These are phyloP conservation scores for Coniferiporia weirii DNA, from an alignment of 1,284 basidiomycete species.

Conservation along the genomic window DNA sequence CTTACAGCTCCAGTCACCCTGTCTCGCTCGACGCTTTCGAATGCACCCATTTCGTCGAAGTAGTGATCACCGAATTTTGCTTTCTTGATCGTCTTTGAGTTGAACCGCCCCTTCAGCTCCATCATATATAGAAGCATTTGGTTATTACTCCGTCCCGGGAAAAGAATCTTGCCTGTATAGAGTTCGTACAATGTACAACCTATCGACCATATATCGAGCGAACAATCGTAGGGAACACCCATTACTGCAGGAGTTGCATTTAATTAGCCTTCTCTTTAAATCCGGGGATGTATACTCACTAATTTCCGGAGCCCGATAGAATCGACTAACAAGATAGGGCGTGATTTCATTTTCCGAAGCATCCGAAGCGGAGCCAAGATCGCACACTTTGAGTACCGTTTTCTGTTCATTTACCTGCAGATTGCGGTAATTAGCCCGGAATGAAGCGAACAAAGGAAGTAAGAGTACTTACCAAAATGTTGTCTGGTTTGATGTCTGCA, in stretches of 20 bases:
- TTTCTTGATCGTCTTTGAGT: constrained; percentile 91
- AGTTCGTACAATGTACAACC: constrained; percentile 98
- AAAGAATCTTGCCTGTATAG: constrained; percentile 97
- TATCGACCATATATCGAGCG: constrained; percentile 95
- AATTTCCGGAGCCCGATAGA: constrained; percentile 98
- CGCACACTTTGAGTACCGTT: constrained; percentile 90
- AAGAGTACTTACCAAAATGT: constrained; percentile 69
- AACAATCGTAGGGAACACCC: constrained; percentile 89
- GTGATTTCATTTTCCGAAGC: constrained; percentile 95
- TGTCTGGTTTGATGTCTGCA: constrained; percentile 97
- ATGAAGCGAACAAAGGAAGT: constrained; percentile 8
- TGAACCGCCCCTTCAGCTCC: constrained; percentile 94
- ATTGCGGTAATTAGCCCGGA: not conserved
- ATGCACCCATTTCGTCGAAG: constrained; percentile 88
- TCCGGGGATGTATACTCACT: constrained; percentile 51
- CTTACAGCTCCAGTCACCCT: constrained; percentile 77
- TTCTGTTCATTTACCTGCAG: constrained; percentile 90
- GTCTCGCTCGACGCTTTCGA: constrained; percentile 77
- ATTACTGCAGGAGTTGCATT: constrained; percentile 58
- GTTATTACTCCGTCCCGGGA: constrained; percentile 95
- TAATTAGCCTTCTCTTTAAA: not conserved
- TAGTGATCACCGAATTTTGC: constrained; percentile 88
- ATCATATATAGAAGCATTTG: constrained; percentile 97
- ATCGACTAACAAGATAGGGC: constrained; percentile 95
- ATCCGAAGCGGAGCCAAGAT: constrained; percentile 94